Percentiles rank a stretch among this genome's conserved stretches.
Conservation (phyloP, 257 asterid genomes). For the Solanum chilense region DNA sequence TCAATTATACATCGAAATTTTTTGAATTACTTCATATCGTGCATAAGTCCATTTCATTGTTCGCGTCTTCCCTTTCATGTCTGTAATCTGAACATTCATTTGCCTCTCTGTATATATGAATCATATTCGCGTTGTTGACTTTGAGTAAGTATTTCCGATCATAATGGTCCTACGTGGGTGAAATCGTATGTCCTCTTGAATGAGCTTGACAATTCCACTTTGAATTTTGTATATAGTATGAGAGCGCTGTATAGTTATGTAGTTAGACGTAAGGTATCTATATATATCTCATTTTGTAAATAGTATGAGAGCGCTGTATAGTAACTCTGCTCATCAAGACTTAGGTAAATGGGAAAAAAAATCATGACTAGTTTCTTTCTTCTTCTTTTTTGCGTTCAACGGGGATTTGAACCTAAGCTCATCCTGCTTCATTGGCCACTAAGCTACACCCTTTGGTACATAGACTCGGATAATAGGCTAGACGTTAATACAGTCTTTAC, state of each 20-base stretch:
- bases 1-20: background rate
- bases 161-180: background rate
- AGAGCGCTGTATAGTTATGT: background rate
- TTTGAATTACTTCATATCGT: background rate
- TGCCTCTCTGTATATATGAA: background rate
- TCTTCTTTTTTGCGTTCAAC: background rate
- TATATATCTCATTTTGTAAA: background rate
- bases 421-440: background rate
- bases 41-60: background rate
- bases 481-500: background rate
- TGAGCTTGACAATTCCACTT: background rate
- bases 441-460: background rate
- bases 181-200: background rate
- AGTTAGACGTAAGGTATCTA: background rate
- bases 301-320: no score
- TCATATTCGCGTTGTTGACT: background rate
- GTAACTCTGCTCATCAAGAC: background rate
- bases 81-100: background rate
- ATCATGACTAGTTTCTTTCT: background rate
- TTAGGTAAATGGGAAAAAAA: background rate
- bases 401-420: background rate
- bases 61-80: background rate
- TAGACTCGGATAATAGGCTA: background rate
- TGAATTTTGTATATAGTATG: background rate
- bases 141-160: background rate